Conservation (phyloP, 2,329 filamentous ascomycete genomes). For the Ceratocystis papillata region DNA sequence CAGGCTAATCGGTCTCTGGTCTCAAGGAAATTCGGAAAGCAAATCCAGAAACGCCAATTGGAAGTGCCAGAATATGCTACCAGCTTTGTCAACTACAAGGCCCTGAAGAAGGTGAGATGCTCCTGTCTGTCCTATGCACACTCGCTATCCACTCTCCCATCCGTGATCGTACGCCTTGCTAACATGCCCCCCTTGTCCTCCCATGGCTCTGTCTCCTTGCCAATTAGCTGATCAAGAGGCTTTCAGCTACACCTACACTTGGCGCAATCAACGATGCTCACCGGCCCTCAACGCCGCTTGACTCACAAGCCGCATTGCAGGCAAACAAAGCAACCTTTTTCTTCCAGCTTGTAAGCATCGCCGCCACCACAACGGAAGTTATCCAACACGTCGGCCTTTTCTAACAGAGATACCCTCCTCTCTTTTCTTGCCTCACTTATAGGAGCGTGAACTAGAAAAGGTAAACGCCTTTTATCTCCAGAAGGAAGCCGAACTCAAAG, state of each 20-base stretch:
- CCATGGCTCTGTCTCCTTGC: not conserved
- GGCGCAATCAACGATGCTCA: slow-evolving; percentile 59
- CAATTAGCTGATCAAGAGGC: slow-evolving; percentile 86
- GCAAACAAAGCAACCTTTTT: slow-evolving; percentile 99
- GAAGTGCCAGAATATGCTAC: slow-evolving; percentile 98
- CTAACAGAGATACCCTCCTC: slow-evolving; percentile 33
- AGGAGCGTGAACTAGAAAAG: slow-evolving; percentile 97
- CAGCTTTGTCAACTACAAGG: slow-evolving; percentile 99
- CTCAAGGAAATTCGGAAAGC: slow-evolving; percentile 96
- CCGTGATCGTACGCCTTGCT: not conserved
- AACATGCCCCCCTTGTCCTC: not conserved
- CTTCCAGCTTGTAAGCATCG: slow-evolving; percentile 69
- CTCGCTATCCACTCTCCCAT: too few species aligned
- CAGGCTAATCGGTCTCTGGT: slow-evolving; percentile 5
- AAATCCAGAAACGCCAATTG: slow-evolving; percentile 97
- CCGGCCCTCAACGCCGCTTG: slow-evolving; percentile 40
- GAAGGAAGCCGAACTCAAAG: slow-evolving; percentile 96
- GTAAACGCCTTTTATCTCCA: slow-evolving; percentile 97
- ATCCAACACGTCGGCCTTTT: slow-evolving; percentile 67
- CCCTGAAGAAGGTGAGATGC: slow-evolving; percentile 79
- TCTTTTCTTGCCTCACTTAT: slow-evolving; percentile 22
- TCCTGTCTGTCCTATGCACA: not conserved
- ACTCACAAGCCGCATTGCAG: slow-evolving; percentile 81
- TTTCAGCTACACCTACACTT: slow-evolving; percentile 81
- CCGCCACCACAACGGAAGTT: slow-evolving; percentile 68